A percentile compares a stretch with the other conserved stretches of the same genome.
phyloP scores from a whole-genome alignment of 1,284 basidiomycete species.

The Ustanciosporium gigantosporum region DNA sequence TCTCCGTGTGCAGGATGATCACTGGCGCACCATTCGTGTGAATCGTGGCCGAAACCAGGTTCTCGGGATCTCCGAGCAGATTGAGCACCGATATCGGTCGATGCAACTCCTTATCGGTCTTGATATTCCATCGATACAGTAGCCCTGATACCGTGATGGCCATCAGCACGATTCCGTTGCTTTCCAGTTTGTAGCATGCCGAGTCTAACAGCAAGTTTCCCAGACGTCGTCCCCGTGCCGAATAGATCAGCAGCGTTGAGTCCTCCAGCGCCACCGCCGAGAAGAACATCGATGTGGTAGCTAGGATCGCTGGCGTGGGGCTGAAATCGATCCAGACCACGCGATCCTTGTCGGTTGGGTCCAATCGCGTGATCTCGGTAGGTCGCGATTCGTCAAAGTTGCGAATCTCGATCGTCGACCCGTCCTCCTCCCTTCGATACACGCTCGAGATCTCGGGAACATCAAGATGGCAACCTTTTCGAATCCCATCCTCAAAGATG shows the following conservation, averaged over 20 bases:
- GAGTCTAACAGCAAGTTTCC: slow-evolving; percentile 43
- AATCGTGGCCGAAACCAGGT: slow-evolving; percentile 35
- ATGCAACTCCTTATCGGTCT: slow-evolving; percentile 31
- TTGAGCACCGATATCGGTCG: slow-evolving; percentile 40
- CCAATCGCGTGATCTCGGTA: slow-evolving; percentile 72
- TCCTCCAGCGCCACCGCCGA: slow-evolving; percentile 66
- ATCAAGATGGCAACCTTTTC: slow-evolving; percentile 16
- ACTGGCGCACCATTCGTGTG: slow-evolving; percentile 63
- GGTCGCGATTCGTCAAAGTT: slow-evolving; percentile 71
- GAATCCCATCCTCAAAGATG: slow-evolving; percentile 30
- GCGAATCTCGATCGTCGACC: slow-evolving; percentile 73
- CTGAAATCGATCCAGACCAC: slow-evolving; percentile 86
- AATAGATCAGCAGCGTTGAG: slow-evolving; percentile 47
- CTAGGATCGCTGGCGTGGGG: slow-evolving; percentile 70
- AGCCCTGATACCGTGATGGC: slow-evolving; percentile 40
- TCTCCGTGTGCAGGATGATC: slow-evolving; percentile 41
- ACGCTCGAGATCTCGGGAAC: slow-evolving; percentile 38
- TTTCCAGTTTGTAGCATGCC: slow-evolving; percentile 40
- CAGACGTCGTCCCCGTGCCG: slow-evolving; percentile 40
- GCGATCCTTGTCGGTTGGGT: slow-evolving; percentile 64
- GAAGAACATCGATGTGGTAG: slow-evolving; percentile 71
- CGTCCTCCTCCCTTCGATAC: slow-evolving; percentile 61
- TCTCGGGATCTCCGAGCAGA: slow-evolving; percentile 39
- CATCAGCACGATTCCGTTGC: slow-evolving; percentile 39
- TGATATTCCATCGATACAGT: slow-evolving; percentile 52